Conservation (phyloP, 139 green algal genomes). For the Coelastrella sp. region DNA sequence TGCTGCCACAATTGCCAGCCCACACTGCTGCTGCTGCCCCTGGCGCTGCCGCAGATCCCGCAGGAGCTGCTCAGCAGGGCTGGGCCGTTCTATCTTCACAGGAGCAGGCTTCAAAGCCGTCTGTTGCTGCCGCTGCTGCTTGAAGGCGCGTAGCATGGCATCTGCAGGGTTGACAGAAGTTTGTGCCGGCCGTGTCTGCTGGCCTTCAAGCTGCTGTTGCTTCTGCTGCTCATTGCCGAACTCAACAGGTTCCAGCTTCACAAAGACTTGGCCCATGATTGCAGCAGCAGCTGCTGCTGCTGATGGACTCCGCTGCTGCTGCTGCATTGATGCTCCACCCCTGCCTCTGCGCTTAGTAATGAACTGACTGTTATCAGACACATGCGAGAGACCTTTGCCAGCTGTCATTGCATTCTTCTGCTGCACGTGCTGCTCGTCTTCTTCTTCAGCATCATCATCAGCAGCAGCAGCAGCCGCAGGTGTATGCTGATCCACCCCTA, state of each 20-base stretch:
- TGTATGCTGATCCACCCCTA: no score
- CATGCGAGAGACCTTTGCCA: neutral
- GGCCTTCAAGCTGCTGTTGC: neutral
- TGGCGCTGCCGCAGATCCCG: neutral
- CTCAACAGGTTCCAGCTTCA: neutral
- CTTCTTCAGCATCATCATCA: neutral
- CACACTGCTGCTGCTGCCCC: conserved; percentile 19
- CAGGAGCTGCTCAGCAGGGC: conserved; percentile 15
- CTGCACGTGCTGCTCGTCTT: neutral
- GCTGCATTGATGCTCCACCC: neutral
- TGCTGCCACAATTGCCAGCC: neutral
- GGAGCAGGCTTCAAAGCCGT: neutral
- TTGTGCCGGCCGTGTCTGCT: neutral
- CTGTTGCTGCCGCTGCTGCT: neutral
- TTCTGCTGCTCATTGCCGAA: neutral
- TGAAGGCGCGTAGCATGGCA: neutral
- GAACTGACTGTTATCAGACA: neutral
- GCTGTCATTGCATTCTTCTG: neutral
- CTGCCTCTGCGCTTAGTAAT: neutral
- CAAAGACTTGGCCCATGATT: neutral
- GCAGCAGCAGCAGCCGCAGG: neutral
- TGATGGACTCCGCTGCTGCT: neutral
- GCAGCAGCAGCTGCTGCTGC: neutral
- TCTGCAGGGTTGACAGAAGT: neutral
- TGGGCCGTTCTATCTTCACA: neutral